Base-by-base conservation (phyloP, 163 green algal species). In the Coccomyxa subellipsoidea region DNA sequence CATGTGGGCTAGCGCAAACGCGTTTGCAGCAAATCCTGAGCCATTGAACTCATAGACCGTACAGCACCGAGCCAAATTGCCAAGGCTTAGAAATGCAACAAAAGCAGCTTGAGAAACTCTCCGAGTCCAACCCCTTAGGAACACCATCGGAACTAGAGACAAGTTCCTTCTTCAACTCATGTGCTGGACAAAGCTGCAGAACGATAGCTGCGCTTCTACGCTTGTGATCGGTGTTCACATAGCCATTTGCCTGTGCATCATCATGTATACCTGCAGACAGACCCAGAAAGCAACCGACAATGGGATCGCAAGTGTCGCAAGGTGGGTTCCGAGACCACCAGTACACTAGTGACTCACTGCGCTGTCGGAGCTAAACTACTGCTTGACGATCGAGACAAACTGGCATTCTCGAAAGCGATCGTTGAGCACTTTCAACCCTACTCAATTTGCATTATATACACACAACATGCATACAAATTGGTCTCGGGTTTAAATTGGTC, bases 21-120 rank as follows among this genome's bases (percentile, higher is more conserved):
- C 66, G 66, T 73, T 73, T 8, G 27, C 66, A 36, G 66, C 66
- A n/a, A 73, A 73, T 32, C 66, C 66, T 36, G 66, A 73, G 66
- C 66, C n/a, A 34, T 73, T 34, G 27, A 73, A 34, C 66, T 73
- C 66, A 32, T 36, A 32, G 66, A 73, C 32, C 18, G 66, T 73
- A 23, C 66, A 73, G 27, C 29, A 73, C 66, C n/a, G 66, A 3
- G 32, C 66, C 27, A 59, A 8, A 21, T 27, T 18, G 47, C 47
- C 47, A 7, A 59, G 47, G 4, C 47, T 59, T 59, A 8, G 47
- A 59, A 59, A 8, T 23, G 23, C 21, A 59, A 59, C 0, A 59
- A 12, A 59, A 1, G 15, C 47, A 27, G 23, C 3, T 12, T 59
- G 47, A 59, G 47, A 59, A 12, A 59, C 21, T 59, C 1, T 59